phyloP scores from a whole-genome alignment of 2,329 filamentous ascomycete genomes.

The Xylaria sp. region DNA sequence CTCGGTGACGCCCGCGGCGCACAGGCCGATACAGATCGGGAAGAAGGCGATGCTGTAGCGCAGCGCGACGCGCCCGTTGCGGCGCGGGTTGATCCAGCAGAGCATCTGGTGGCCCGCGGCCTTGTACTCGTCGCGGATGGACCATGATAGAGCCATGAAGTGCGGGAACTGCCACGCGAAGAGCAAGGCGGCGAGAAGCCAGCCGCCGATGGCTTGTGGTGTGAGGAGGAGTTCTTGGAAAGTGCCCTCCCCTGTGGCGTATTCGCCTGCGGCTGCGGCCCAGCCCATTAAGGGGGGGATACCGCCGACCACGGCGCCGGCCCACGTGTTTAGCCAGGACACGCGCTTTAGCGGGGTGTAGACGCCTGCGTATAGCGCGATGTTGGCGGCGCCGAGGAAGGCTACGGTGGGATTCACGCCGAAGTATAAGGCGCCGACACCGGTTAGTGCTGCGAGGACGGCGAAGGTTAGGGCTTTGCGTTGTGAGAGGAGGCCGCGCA shows the following conservation, averaged over 20 bases:
- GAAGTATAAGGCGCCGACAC: slow-evolving; percentile 77
- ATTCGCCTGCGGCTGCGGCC: slow-evolving; percentile 91
- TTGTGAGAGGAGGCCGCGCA: slow-evolving; percentile 76
- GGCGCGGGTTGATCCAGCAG: slow-evolving; percentile 82
- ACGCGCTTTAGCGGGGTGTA: slow-evolving; percentile 94
- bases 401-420: slow-evolving; percentile 95
- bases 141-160: slow-evolving; percentile 92
- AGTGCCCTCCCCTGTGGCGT: slow-evolving; percentile 74
- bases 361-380: slow-evolving; percentile 84
- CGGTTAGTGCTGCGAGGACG: slow-evolving; percentile 69
- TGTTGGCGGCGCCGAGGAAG: slow-evolving; percentile 82
- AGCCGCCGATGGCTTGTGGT: slow-evolving; percentile 73
- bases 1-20: slow-evolving; percentile 80
- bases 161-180: slow-evolving; percentile 99
- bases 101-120: slow-evolving; percentile 74
- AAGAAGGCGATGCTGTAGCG: slow-evolving; percentile 86
- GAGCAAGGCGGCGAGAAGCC: slow-evolving; percentile 82
- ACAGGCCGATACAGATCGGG: slow-evolving; percentile 82
- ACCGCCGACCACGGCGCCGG: slow-evolving; percentile 88
- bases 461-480: slow-evolving; percentile 80
- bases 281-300: slow-evolving; percentile 98
- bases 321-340: slow-evolving; percentile 89
- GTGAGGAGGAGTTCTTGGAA: slow-evolving; percentile 81
- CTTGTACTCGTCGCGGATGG: slow-evolving; percentile 88
- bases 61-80: slow-evolving; percentile 85